Evolutionary conservation across 2,329 filamentous ascomycete species (phyloP).

Genomic region (Epichloe sp.): DNA sequence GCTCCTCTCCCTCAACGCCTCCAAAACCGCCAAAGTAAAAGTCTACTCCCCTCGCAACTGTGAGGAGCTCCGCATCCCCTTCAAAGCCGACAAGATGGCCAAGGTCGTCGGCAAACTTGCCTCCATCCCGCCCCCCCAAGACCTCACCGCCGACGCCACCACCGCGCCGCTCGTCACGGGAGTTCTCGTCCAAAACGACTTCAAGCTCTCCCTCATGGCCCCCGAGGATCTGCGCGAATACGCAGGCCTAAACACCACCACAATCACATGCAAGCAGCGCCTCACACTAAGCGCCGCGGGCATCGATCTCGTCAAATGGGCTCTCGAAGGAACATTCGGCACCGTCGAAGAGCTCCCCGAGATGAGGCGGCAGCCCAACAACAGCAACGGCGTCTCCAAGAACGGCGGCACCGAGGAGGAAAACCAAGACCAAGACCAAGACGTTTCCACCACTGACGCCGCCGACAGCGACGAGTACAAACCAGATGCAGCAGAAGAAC

Average conservation of each 20-base stretch:
- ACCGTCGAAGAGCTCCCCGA: slow-evolving; percentile 58
- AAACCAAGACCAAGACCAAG: slow-evolving; percentile 16
- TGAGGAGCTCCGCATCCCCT: slow-evolving; percentile 87
- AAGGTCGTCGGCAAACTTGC: slow-evolving; percentile 94
- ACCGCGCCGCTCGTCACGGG: slow-evolving; percentile 56
- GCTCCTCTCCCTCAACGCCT: slow-evolving; percentile 78
- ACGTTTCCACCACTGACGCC: background rate
- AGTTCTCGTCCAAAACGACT: slow-evolving; percentile 93
- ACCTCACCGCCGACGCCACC: slow-evolving; percentile 19
- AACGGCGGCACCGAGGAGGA: slow-evolving; percentile 23
- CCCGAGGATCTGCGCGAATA: slow-evolving; percentile 93
- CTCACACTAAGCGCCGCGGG: slow-evolving; percentile 79
- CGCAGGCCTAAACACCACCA: slow-evolving; percentile 91
- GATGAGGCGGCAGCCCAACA: slow-evolving; percentile 25
- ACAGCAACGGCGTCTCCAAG: slow-evolving; percentile 14
- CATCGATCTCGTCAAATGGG: slow-evolving; percentile 85
- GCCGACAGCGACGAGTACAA: slow-evolving; percentile 12
- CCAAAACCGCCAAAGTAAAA: slow-evolving; percentile 70
- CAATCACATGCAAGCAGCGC: slow-evolving; percentile 83
- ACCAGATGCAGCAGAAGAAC: slow-evolving; percentile 10
- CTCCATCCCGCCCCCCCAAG: slow-evolving; percentile 59
- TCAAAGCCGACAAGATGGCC: slow-evolving; percentile 87
- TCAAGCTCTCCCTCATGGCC: slow-evolving; percentile 93
- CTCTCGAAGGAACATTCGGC: slow-evolving; percentile 86
- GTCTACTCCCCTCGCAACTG: slow-evolving; percentile 90